Conservation (phyloP, 345 rosid species). For the Anacardium occidentale region DNA sequence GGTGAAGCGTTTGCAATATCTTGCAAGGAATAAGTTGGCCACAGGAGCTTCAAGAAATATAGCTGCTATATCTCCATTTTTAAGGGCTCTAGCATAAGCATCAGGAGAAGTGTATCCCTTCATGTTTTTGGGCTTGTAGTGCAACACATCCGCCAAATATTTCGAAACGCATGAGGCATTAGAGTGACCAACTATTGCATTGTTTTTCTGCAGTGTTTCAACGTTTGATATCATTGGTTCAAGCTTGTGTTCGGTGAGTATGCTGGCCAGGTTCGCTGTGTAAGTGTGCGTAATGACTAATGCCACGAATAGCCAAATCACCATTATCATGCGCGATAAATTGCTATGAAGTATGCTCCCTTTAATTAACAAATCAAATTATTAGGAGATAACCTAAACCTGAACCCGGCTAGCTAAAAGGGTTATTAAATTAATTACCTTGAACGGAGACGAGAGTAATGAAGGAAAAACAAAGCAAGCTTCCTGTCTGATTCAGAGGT, state of each 20-base stretch:
- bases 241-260: slow-evolving; percentile 16
- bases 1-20: slow-evolving; percentile 20
- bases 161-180: neutral
- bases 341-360: slow-evolving; percentile 26
- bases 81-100: slow-evolving; percentile 17
- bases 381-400: neutral
- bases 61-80: slow-evolving; percentile 19
- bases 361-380: neutral
- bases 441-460: slow-evolving; percentile 18
- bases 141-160: slow-evolving; percentile 20
- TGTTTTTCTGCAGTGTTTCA: slow-evolving; percentile 8
- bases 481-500: slow-evolving; percentile 10
- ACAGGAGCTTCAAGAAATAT: slow-evolving; percentile 23
- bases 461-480: slow-evolving; percentile 21
- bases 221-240: slow-evolving; percentile 4
- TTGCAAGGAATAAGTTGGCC: slow-evolving; percentile 29
- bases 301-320: slow-evolving; percentile 28
- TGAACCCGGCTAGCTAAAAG: too few species aligned
- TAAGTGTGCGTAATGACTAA: slow-evolving; percentile 25
- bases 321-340: slow-evolving; percentile 26
- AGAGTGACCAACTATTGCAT: slow-evolving; percentile 20
- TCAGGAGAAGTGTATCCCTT: neutral
- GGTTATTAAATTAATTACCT: slow-evolving; percentile 7
- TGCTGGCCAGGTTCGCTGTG: slow-evolving; percentile 28
- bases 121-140: neutral